Evolutionary conservation across 2,329 filamentous ascomycete genomes (phyloP).

Genomic region (Paecilomyces fulvus): DNA sequence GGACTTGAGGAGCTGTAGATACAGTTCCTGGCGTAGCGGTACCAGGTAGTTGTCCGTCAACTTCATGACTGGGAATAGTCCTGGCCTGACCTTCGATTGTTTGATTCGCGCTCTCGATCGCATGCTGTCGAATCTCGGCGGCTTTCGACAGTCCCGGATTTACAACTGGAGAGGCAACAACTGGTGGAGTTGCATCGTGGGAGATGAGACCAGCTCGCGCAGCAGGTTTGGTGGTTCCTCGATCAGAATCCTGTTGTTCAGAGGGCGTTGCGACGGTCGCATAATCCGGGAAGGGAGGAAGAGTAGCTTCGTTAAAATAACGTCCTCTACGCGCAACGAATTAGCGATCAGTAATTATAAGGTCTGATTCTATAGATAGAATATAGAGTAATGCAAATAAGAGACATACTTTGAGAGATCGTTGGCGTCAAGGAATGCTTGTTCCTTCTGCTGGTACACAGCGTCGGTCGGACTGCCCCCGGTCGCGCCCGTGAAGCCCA

Average conservation of each 20-base stretch:
- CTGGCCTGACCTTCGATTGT: constrained; percentile 1
- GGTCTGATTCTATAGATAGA: background rate
- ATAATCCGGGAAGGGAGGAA: constrained; percentile 35
- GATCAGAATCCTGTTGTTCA: constrained; percentile 12
- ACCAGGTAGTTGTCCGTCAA: background rate
- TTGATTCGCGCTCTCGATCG: background rate
- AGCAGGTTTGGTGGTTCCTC: constrained; percentile 31
- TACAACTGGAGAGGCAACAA: background rate
- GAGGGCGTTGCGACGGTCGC: constrained; percentile 21
- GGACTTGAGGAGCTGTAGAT: constrained; percentile 7
- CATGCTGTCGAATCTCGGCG: background rate
- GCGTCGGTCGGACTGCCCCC: constrained; percentile 51
- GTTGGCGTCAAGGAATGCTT: constrained; percentile 49
- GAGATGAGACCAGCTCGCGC: constrained; percentile 10
- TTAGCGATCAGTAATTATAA: constrained; percentile 12
- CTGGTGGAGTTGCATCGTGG: constrained; percentile 14
- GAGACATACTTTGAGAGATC: constrained; percentile 48
- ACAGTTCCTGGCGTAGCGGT: constrained; percentile 6
- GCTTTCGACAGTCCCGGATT: background rate
- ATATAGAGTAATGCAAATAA: constrained; percentile 8
- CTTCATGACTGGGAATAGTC: constrained; percentile 18
- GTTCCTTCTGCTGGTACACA: constrained; percentile 41
- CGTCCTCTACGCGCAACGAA: constrained; percentile 39
- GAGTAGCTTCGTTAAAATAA: constrained; percentile 48
- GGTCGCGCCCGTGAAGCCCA: constrained; percentile 41